Percentiles rank a stretch among this genome's conserved stretches.
Conservation (phyloP, 2,329 filamentous ascomycete species). For the Colletotrichum sp. region DNA sequence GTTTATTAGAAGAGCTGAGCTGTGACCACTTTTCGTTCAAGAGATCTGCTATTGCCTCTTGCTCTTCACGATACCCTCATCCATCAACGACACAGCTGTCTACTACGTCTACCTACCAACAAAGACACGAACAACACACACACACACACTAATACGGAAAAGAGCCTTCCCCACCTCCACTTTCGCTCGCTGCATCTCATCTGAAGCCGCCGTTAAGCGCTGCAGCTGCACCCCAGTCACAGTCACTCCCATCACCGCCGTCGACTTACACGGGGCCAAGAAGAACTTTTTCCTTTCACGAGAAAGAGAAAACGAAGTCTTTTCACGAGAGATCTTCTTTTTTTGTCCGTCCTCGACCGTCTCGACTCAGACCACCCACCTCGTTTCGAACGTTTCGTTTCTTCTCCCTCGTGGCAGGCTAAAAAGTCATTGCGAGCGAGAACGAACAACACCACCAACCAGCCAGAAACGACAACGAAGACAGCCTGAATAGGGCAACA, state of each 20-base stretch:
- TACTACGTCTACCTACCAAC: background rate
- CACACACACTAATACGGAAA: background rate
- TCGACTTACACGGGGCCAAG: background rate
- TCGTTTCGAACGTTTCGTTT: background rate
- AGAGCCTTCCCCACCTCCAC: background rate
- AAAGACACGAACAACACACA: background rate
- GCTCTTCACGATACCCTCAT: conserved; percentile 4
- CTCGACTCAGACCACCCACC: background rate
- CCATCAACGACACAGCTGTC: background rate
- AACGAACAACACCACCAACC: background rate
- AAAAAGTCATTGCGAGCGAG: background rate
- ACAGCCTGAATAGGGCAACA: background rate
- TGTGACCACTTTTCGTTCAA: background rate
- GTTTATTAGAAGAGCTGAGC: background rate
- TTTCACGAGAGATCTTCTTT: background rate
- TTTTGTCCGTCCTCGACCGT: background rate
- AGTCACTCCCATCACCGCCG: background rate
- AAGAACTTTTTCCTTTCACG: background rate
- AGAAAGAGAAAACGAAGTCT: background rate
- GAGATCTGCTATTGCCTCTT: background rate
- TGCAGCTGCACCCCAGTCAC: background rate
- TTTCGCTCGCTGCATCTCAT: background rate
- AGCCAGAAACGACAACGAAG: background rate
- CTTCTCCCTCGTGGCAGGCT: background rate
- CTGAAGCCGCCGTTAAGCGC: conserved; percentile 1